Evolutionary conservation across 352 stramenopile genomes (phyloP).

Genomic region (Phytopythium aichiense): DNA sequence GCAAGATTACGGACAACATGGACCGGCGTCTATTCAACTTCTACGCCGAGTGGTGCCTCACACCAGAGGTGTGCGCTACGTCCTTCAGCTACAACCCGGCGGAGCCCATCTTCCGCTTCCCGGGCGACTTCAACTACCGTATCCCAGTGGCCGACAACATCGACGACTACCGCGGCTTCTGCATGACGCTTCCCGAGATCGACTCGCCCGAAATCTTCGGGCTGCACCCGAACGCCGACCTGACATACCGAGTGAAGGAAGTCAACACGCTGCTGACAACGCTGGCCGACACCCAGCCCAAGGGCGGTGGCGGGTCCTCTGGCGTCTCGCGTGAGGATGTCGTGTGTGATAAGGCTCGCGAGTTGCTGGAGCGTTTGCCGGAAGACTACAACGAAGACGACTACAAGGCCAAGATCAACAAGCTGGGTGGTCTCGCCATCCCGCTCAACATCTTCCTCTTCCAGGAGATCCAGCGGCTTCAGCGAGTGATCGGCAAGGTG

Average conservation of each 20-base stretch:
- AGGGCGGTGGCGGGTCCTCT: constrained; percentile 85
- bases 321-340: constrained; percentile 94
- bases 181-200: constrained; percentile 94
- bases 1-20: constrained; percentile 99
- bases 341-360: constrained; percentile 94
- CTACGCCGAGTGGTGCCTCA: constrained; percentile 97
- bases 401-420: constrained; percentile 97
- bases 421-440: constrained; percentile 93
- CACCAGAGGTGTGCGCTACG: constrained; percentile 70
- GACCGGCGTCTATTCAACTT: constrained; percentile 97
- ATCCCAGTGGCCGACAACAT: constrained; percentile 92
- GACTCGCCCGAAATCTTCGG: constrained; percentile 99
- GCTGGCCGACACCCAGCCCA: constrained; percentile 95
- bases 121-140: constrained; percentile 96
- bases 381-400: constrained; percentile 98
- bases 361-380: constrained; percentile 92
- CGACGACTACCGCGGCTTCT: constrained; percentile 94
- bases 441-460: constrained; percentile 99
- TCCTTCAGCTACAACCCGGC: constrained; percentile 95
- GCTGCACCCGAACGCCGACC: constrained; percentile 97
- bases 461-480: constrained; percentile 97
- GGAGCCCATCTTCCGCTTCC: constrained; percentile 94
- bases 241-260: constrained; percentile 98
- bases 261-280: constrained; percentile 93
- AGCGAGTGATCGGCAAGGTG: constrained; percentile 96